phyloP scores from a whole-genome alignment of 352 stramenopile genomes.

The Globisporangium mamillatum region DNA sequence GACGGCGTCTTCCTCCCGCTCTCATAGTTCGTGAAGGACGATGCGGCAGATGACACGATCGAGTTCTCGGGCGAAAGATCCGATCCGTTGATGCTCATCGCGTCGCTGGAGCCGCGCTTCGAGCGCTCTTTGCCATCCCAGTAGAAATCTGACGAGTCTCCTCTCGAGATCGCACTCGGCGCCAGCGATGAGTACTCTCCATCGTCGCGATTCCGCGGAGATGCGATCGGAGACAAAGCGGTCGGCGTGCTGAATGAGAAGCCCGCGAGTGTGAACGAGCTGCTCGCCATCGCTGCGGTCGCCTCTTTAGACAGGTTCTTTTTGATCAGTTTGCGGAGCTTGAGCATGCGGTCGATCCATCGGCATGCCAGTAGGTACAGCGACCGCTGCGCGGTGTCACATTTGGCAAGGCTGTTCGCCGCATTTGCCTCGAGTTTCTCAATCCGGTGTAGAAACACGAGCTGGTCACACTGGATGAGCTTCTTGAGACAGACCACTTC shows the following conservation, averaged over 20 bases:
- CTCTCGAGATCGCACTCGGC: conserved; percentile 39
- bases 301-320: conserved; percentile 44
- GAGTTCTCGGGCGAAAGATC: conserved; percentile 25
- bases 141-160: conserved; percentile 24
- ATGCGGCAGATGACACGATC: conserved; percentile 28
- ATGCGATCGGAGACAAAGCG: conserved; percentile 42
- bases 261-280: conserved; percentile 40
- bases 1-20: conserved; percentile 12
- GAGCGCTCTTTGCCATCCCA: conserved; percentile 31
- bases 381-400: conserved; percentile 46
- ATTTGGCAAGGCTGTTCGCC: conserved; percentile 37
- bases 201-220: conserved; percentile 29
- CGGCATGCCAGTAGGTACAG: conserved; percentile 69
- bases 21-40: conserved; percentile 21
- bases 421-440: conserved; percentile 29
- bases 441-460: conserved; percentile 41
- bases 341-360: conserved; percentile 74
- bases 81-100: conserved; percentile 31
- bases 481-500: conserved; percentile 65
- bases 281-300: conserved; percentile 26
- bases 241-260: conserved; percentile 58
- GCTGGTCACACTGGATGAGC: conserved; percentile 39
- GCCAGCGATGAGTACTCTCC: conserved; percentile 26
- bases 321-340: conserved; percentile 70
- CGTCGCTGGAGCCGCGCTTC: conserved; percentile 38